Conservation (phyloP, 306 rosid genomes). For the Cucumis sativus region Cucumber_9930_V3 NC_026657.2:40211501-40212000, state of each 20-base stretch:
- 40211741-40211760: conserved; percentile 43
- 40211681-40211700: conserved; percentile 61
- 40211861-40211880: background rate
- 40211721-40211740: conserved; percentile 48
- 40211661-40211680: conserved; percentile 65
- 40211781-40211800: conserved; percentile 7
- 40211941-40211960: too few species aligned
- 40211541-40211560: conserved; percentile 32
- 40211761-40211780: conserved; percentile 21
- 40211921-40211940: too few species aligned
- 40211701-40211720: conserved; percentile 38
- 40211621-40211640: conserved; percentile 42
- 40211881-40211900: background rate
- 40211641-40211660: conserved; percentile 39
- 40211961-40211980: too few species aligned
- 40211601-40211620: conserved; percentile 28
- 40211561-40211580: conserved; percentile 39
- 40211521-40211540: conserved; percentile 20
- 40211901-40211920: too few species aligned
- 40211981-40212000: too few species aligned
- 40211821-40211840: background rate
- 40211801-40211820: background rate
- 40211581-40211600: conserved; percentile 23
- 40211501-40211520: conserved; percentile 38
- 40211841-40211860: background rate